Evolutionary conservation across 306 rosid species (phyloP), one percentile per base, ranked within the genome.

Genomic region (Morella rubra): DNA sequence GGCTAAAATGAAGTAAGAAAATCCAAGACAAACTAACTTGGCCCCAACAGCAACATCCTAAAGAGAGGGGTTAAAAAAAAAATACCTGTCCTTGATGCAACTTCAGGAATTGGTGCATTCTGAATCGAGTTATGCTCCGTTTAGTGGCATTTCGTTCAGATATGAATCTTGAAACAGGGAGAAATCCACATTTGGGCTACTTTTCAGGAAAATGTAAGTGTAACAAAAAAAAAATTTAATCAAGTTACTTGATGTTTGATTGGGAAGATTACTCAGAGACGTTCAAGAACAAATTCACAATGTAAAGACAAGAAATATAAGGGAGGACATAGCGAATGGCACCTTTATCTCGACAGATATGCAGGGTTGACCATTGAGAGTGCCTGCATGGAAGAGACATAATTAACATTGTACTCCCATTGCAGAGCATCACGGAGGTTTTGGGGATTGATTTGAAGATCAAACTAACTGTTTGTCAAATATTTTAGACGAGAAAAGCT

Each of bases 261-360:
- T 65, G 41, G 22, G 6, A 78, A 77, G 72, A 45, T 42, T 54
- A 65, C 62, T 65, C 71, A 49, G 42, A 20, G 19, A 47, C 66
- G 47, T 46, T 53, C 44, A 73, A 56, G 72, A 77, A 68, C 49
- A 64, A 49, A 59, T 19, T 46, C 71, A 27, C 7, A 72, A 46
- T 65, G 49, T 19, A 14, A 20, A 73, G 64, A 58, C 18, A 72
- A 65, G 51, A 77, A 45, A 6, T 14, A 45, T 60, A 71, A 27
- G 44, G 60, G 51, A 65, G 69, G 69, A 32, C 50, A 53, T 2
- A 19, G 68, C 19, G 71, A 66, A 65, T 67, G 42, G 49, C 64
- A 91, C 98, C 99, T 96, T 96, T 83, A 96, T 91, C 90, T 96
- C 99, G 47, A 96, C 85, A 81, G 92, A 89, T 83, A 96, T 81